Base-by-base conservation (phyloP, 2,329 filamentous ascomycete genomes). In the Epichloe typhina region DNA sequence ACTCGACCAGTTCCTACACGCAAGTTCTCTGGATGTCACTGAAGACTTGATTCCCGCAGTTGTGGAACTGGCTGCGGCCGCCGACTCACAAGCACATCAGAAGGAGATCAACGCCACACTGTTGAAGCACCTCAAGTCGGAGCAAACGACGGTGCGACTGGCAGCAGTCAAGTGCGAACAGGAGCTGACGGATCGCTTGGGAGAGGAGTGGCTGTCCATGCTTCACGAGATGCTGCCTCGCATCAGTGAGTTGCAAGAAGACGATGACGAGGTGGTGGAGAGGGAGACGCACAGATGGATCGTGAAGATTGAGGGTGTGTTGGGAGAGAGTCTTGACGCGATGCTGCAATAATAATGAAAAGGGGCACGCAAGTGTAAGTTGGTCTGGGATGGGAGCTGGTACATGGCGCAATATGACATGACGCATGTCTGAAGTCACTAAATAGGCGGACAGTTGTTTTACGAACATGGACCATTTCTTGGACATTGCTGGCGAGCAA, bases 151-250 rank as follows among this genome's bases (percentile, higher is more conserved):
- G 23, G 84, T 91, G 7, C 79, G 93, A 15, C 72, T 97, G 36
- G 88, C 86, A 1, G 88, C 88, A 0, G 83, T 98, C 37, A 83
- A 83, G 67, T 84, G 84, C 58, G 81, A 97, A 70, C 84, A 89
- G 63, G 79, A 77, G 13, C 72, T 97, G 55, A 94, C 89, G 12
- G 81, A 86, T 58, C 75, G 80, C 46, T 69, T 97, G 26, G 90
- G 90, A 53, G 90, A 97, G 65, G 93, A 98, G 63, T 98, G 93
- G 93, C 70, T 98, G 53, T 79, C 83, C 1, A 78, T 94, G 72
- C 67, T 97, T 63, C 88, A 91, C 0, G 93, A 98, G 76, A 97
- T 96, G 85, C 70, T 98, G 64, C 91, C 94, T 19, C 88, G 91
- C 56, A 95, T 99, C 59, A 94, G 88, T 61, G 93, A 98, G 71